Evolutionary conservation across 805 yeast genomes (phyloP).

Genomic region (Cyberlindnera mycetangii): DNA sequence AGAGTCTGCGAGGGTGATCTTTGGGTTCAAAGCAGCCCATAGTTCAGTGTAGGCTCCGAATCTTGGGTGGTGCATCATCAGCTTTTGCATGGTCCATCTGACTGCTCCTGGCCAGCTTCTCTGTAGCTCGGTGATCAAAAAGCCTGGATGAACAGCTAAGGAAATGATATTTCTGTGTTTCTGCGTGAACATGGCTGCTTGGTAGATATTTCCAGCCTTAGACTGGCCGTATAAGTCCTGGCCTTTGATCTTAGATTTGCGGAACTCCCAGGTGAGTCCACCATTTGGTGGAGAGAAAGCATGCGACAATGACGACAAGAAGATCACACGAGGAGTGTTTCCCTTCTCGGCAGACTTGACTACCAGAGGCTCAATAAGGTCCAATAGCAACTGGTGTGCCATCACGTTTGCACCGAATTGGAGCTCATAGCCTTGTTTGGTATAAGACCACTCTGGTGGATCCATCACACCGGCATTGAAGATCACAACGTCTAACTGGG

Average conservation of each 20-base stretch:
- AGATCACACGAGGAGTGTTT: conserved; percentile 39
- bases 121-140: conserved; percentile 33
- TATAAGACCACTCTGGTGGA: conserved; percentile 35
- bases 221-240: conserved; percentile 35
- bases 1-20: conserved; percentile 30
- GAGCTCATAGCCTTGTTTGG: conserved; percentile 44
- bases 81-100: background rate
- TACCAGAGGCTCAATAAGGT: conserved; percentile 38
- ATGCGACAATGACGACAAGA: conserved; percentile 43
- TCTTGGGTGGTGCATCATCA: conserved; percentile 3
- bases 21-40: conserved; percentile 41
- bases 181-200: conserved; percentile 35
- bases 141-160: conserved; percentile 42
- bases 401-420: conserved; percentile 46
- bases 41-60: conserved; percentile 45
- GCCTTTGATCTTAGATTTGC: conserved; percentile 11
- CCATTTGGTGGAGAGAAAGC: conserved; percentile 31
- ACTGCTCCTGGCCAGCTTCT: conserved; percentile 21
- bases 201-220: conserved; percentile 40
- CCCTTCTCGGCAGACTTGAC: conserved; percentile 31
- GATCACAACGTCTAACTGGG: conserved; percentile 35
- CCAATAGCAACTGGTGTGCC: conserved; percentile 43
- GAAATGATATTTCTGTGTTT: conserved; percentile 32
- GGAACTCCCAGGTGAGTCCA: conserved; percentile 34
- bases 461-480: conserved; percentile 46